Evolutionary conservation across 306 rosid genomes (phyloP).

Genomic region (Sicyos edulis): DNA sequence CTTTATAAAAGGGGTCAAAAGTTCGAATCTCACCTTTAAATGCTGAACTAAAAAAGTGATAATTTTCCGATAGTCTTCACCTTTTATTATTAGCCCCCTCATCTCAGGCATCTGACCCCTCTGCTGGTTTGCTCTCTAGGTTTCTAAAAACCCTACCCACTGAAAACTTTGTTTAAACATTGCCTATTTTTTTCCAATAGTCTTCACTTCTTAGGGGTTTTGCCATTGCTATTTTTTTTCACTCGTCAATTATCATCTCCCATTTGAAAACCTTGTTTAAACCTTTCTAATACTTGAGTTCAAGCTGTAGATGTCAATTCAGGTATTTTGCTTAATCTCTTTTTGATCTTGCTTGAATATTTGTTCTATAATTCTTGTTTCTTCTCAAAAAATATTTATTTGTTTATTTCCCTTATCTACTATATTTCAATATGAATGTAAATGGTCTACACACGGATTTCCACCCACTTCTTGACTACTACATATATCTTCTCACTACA

Average conservation of each 20-base stretch:
- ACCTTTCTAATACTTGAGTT: background rate
- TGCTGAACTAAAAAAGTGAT: no score
- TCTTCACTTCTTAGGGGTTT: background rate
- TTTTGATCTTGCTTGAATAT: background rate
- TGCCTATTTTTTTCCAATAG: no score
- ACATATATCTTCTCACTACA: background rate
- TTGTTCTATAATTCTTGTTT: background rate
- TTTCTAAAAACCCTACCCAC: background rate
- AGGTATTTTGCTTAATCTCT: background rate
- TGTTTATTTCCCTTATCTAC: background rate
- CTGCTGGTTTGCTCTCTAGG: background rate
- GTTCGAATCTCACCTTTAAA: no score
- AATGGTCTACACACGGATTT: background rate
- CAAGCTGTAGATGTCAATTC: background rate
- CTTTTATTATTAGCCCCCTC: no score
- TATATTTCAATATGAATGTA: background rate
- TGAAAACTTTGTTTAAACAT: no score
- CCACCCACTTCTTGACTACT: background rate
- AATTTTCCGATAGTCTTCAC: no score
- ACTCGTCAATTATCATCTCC: background rate
- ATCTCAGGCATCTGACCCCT: no score
- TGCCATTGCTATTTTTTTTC: background rate
- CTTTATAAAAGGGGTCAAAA: no score
- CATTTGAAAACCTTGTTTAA: background rate
- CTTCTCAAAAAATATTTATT: background rate